These are phyloP conservation scores for Teunomyces gatunensis DNA, from an alignment of 805 yeast species.

Conservation along the genomic window DNA sequence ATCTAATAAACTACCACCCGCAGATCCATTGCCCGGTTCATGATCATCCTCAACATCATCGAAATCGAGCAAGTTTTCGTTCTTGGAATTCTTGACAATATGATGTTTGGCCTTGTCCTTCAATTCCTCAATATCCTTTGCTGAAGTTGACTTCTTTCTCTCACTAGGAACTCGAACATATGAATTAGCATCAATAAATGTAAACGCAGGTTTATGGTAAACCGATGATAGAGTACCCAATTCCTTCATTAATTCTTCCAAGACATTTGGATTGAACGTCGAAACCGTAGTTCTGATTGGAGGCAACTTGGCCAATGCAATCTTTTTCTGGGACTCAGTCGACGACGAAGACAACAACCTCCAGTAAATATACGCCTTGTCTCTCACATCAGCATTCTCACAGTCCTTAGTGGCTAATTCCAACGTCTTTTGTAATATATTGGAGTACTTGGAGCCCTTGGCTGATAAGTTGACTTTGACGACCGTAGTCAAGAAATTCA, in stretches of 20 bases:
- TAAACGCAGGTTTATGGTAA: conserved; percentile 76
- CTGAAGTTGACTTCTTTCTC: conserved; percentile 14
- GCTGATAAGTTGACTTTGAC: conserved; percentile 50
- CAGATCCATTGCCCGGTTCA: conserved; percentile 12
- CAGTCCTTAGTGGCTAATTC: conserved; percentile 62
- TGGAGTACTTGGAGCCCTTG: conserved; percentile 30
- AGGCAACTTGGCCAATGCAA: conserved; percentile 65
- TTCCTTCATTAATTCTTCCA: conserved; percentile 70
- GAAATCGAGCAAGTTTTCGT: conserved; percentile 82
- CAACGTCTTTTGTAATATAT: conserved; percentile 54
- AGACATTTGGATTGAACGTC: conserved; percentile 61
- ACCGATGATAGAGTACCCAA: conserved; percentile 85
- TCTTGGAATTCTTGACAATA: conserved; percentile 58
- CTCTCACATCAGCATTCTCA: conserved; percentile 76
- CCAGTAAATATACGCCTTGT: conserved; percentile 79
- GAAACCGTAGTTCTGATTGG: conserved; percentile 71
- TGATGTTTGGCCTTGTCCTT: conserved; percentile 76
- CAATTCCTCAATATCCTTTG: conserved; percentile 65
- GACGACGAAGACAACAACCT: conserved; percentile 57
- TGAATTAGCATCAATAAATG: conserved; percentile 41
- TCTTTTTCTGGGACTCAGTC: conserved; percentile 43
- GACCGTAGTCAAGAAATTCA: conserved; percentile 55
- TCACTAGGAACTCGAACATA: conserved; percentile 4
- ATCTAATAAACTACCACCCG: conserved; percentile 45
- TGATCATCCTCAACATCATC: conserved; percentile 55